Conservation (phyloP, 2,329 filamentous ascomycete genomes). For the Xylaria sp. region DNA sequence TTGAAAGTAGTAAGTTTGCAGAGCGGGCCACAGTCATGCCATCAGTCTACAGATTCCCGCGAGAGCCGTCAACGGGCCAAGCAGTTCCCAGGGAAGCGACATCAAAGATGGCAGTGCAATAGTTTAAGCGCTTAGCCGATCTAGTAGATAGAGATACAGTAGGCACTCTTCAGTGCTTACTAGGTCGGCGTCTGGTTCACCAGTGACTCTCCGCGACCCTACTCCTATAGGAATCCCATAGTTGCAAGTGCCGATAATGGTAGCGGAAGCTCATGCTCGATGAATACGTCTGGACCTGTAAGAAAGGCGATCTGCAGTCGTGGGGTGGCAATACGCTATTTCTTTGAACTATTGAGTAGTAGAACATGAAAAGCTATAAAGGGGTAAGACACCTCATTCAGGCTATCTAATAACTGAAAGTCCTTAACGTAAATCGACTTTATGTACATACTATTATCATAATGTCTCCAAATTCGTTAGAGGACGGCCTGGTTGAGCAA, state of each 20-base stretch:
- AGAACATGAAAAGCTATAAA: constrained; percentile 19
- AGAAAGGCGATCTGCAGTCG: constrained; percentile 10
- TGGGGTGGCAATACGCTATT: not conserved
- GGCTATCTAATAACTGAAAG: not conserved
- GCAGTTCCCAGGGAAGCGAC: not conserved
- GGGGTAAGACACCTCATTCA: not conserved
- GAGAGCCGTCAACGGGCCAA: constrained; percentile 5
- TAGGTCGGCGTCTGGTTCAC: not conserved
- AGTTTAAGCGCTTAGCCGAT: not conserved
- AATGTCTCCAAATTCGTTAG: constrained; percentile 30
- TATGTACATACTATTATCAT: constrained; percentile 13
- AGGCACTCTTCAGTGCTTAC: constrained; percentile 1
- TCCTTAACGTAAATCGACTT: not conserved
- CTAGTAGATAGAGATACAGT: not conserved
- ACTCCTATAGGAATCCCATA: not conserved
- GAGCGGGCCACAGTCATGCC: constrained; percentile 32
- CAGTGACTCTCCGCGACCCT: not conserved
- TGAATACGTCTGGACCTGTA: constrained; percentile 1
- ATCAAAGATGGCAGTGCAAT: not conserved
- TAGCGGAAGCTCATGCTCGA: not conserved
- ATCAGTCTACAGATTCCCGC: constrained; percentile 9
- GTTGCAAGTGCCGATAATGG: not conserved
- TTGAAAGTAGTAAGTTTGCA: constrained; percentile 21
- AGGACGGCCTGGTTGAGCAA: constrained; percentile 27
- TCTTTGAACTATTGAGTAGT: not conserved